Percentiles rank a stretch among this genome's conserved stretches.
phyloP scores from a whole-genome alignment of 2,329 filamentous ascomycete genomes.

The Claviceps fusiformis region DNA sequence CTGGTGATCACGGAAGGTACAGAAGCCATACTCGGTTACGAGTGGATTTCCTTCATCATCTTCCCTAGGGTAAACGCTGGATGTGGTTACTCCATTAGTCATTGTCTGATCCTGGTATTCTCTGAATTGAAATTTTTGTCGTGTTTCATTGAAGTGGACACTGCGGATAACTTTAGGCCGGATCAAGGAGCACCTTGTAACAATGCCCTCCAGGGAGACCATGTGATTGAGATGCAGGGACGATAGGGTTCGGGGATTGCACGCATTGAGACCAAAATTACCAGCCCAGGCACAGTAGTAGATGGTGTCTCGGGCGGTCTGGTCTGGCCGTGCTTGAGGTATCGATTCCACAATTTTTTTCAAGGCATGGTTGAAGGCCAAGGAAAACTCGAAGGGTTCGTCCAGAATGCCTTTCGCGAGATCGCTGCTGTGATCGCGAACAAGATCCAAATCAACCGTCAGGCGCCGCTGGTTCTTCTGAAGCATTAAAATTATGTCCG shows the following conservation, averaged over 20 bases:
- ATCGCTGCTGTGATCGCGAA: conserved; percentile 73
- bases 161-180: conserved; percentile 96
- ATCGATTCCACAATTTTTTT: conserved; percentile 78
- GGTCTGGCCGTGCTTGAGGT: conserved; percentile 59
- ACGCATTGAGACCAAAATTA: conserved; percentile 87
- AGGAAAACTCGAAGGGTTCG: conserved; percentile 74
- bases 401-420: conserved; percentile 68
- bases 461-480: conserved; percentile 52
- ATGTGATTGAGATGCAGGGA: conserved; percentile 88
- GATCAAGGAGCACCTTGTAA: conserved; percentile 90
- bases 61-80: conserved; percentile 86
- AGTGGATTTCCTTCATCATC: conserved; percentile 88
- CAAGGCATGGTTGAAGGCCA: conserved; percentile 81
- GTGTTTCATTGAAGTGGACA: conserved; percentile 86
- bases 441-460: conserved; percentile 74
- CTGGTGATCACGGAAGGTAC: conserved; percentile 91
- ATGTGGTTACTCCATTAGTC: conserved; percentile 78
- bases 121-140: conserved; percentile 73
- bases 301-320: conserved; percentile 62
- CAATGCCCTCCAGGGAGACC: conserved; percentile 94
- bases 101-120: conserved; percentile 97
- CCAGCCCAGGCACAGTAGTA: conserved; percentile 98
- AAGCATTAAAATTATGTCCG: conserved; percentile 72
- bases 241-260: conserved; percentile 84
- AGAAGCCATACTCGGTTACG: conserved; percentile 90